These are phyloP conservation scores for Hypoxylon trugodes DNA, from an alignment of 495 filamentous ascomycete genomes.

Conservation along the genomic window DNA sequence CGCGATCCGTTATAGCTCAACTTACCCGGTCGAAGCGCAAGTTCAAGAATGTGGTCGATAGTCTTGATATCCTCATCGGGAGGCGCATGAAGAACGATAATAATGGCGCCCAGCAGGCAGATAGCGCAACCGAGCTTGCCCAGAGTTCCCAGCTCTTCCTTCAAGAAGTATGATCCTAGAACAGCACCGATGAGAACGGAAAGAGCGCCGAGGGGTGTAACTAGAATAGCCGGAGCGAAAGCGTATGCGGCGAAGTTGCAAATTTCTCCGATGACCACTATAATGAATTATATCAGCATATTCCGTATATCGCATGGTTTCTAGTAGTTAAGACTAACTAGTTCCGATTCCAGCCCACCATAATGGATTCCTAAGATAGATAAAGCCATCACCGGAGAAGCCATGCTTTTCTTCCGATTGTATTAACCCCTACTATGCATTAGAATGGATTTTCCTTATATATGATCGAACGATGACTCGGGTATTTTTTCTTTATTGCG, in stretches of 20 bases:
- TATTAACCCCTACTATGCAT: conserved; percentile 74
- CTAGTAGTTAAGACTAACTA: conserved; percentile 60
- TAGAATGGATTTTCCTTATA: conserved; percentile 9
- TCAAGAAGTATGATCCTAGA: conserved; percentile 90
- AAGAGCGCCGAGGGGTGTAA: conserved; percentile 91
- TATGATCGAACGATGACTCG: background rate
- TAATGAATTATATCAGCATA: conserved; percentile 20
- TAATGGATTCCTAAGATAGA: conserved; percentile 88
- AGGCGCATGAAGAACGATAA: conserved; percentile 96
- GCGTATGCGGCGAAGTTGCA: conserved; percentile 98
- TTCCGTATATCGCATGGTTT: background rate
- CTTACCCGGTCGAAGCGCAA: conserved; percentile 89
- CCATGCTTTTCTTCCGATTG: conserved; percentile 89
- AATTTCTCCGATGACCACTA: conserved; percentile 85
- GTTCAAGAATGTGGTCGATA: conserved; percentile 86
- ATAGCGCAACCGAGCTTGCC: conserved; percentile 95
- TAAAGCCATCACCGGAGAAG: conserved; percentile 95
- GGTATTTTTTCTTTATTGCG: conserved; percentile 1
- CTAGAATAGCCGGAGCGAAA: conserved; percentile 95
- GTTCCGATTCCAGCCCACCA: conserved; percentile 96
- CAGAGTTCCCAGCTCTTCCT: conserved; percentile 85
- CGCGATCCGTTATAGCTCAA: background rate
- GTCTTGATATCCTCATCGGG: conserved; percentile 88
- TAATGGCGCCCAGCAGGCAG: conserved; percentile 94
- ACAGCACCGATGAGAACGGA: conserved; percentile 96